phyloP scores from a whole-genome alignment of 257 asterid species.

The Hygrophila difformis region DNA sequence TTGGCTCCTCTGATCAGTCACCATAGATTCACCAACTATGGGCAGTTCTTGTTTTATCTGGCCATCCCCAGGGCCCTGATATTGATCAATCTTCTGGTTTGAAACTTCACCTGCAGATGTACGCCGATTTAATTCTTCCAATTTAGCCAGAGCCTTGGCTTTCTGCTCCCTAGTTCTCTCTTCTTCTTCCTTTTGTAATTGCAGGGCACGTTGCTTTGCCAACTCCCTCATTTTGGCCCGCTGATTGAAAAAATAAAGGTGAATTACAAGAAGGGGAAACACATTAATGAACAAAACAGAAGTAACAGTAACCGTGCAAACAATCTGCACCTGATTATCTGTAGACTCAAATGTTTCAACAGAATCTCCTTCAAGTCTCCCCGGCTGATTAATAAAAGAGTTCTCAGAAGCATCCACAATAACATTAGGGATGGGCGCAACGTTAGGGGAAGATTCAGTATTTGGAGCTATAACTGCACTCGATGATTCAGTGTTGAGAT shows the following conservation, averaged over 20 bases:
- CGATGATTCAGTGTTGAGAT: slow-evolving; percentile 34
- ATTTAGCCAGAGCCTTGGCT: slow-evolving; percentile 88
- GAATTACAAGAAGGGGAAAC: slow-evolving; percentile 12
- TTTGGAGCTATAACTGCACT: slow-evolving; percentile 19
- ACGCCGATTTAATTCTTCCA: slow-evolving; percentile 89
- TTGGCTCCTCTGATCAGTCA: slow-evolving; percentile 26
- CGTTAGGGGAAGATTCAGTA: slow-evolving; percentile 24
- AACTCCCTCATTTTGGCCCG: slow-evolving; percentile 64
- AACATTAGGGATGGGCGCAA: slow-evolving; percentile 22
- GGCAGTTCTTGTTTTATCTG: slow-evolving; percentile 26
- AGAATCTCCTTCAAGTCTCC: slow-evolving; percentile 38
- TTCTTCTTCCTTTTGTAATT: slow-evolving; percentile 89
- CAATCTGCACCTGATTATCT: slow-evolving; percentile 73
- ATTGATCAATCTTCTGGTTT: slow-evolving; percentile 29
- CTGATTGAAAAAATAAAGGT: slow-evolving; percentile 33
- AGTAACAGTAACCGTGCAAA: background rate
- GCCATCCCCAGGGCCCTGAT: slow-evolving; percentile 13
- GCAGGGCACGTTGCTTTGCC: slow-evolving; percentile 72
- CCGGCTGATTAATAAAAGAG: slow-evolving; percentile 21
- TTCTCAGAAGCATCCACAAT: slow-evolving; percentile 35
- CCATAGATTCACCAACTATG: slow-evolving; percentile 24
- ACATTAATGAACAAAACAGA: slow-evolving; percentile 8
- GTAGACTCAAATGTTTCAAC: slow-evolving; percentile 42
- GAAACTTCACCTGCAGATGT: slow-evolving; percentile 45
- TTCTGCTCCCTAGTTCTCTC: slow-evolving; percentile 76